phyloP scores from a whole-genome alignment of 441 rosid species.

The Biscutella auriculata region DNA sequence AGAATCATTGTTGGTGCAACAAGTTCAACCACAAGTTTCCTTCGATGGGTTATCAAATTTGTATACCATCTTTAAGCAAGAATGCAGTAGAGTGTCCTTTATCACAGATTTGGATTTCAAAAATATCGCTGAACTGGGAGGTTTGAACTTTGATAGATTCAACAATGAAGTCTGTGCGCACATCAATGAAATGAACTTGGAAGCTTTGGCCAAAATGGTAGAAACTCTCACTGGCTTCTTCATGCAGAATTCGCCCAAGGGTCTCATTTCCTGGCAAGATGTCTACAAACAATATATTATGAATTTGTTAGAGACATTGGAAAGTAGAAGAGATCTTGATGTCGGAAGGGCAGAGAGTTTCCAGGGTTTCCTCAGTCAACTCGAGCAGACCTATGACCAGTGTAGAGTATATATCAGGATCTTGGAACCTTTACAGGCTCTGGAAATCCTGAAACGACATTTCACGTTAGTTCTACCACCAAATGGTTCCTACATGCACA shows the following conservation, averaged over 20 bases:
- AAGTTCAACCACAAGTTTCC: conserved; percentile 26
- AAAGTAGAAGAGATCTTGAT: conserved; percentile 35
- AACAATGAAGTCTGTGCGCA: conserved; percentile 54
- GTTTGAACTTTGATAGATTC: conserved; percentile 56
- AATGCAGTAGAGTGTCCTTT: conserved; percentile 73
- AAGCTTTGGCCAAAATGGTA: conserved; percentile 86
- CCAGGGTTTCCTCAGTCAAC: conserved; percentile 48
- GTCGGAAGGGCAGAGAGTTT: conserved; percentile 58
- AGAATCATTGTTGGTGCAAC: conserved; percentile 22
- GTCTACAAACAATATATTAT: conserved; percentile 57
- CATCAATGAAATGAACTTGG: conserved; percentile 48
- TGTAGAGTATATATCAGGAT: conserved; percentile 47
- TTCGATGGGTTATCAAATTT: conserved; percentile 32
- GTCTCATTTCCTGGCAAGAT: conserved; percentile 57
- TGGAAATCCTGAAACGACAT: conserved; percentile 56
- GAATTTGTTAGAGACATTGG: conserved; percentile 41
- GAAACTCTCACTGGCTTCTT: conserved; percentile 35
- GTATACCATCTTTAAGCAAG: conserved; percentile 59
- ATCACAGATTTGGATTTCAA: conserved; percentile 76
- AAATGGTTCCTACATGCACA: conserved; percentile 30
- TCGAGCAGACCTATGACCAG: conserved; percentile 59
- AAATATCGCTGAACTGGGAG: conserved; percentile 57
- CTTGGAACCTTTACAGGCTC: conserved; percentile 55
- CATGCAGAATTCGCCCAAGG: conserved; percentile 38
- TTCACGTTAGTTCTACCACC: conserved; percentile 40